These are phyloP conservation scores for Tetratostichococcus sp. DNA, from an alignment of 139 green algal species.

Conservation along the genomic window DNA sequence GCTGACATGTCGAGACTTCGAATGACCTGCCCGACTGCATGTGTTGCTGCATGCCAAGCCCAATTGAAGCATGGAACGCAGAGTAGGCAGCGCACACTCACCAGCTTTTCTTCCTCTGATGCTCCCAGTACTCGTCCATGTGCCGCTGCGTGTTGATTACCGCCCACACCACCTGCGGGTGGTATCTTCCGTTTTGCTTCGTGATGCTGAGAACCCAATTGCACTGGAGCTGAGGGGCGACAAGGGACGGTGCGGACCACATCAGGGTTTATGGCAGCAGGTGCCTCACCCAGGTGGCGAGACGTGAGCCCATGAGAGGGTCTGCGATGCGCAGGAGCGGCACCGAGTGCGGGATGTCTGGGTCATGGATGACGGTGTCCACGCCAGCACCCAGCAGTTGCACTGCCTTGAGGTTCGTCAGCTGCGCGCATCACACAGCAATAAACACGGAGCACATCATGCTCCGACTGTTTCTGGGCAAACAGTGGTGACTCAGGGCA, in stretches of 20 bases:
- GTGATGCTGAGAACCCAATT: no score
- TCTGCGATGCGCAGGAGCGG: slow-evolving; percentile 50
- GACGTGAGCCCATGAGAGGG: slow-evolving; percentile 54
- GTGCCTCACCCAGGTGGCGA: slow-evolving; percentile 51
- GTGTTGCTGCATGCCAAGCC: no score
- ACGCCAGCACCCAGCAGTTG: slow-evolving; percentile 56
- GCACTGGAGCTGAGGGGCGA: no score
- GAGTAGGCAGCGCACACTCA: neutral
- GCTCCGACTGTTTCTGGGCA: no score
- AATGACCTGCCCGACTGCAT: no score
- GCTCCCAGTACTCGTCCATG: neutral
- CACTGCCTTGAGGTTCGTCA: slow-evolving; percentile 31
- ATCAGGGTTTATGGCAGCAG: no score
- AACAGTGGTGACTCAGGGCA: no score
- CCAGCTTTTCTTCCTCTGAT: slow-evolving; percentile 3
- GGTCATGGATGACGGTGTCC: slow-evolving; percentile 36
- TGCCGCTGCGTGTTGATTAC: slow-evolving; percentile 34
- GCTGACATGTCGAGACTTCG: no score
- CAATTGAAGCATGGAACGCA: no score
- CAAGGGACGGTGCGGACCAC: no score
- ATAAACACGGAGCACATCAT: no score
- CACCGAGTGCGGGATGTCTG: slow-evolving; percentile 30
- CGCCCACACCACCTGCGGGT: slow-evolving; percentile 22
- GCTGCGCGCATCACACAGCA: neutral
- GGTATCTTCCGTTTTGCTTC: no score